These are phyloP conservation scores for Vitis rotundifolia DNA, from an alignment of 164 flowering plant genomes.

Conservation along the genomic window DNA sequence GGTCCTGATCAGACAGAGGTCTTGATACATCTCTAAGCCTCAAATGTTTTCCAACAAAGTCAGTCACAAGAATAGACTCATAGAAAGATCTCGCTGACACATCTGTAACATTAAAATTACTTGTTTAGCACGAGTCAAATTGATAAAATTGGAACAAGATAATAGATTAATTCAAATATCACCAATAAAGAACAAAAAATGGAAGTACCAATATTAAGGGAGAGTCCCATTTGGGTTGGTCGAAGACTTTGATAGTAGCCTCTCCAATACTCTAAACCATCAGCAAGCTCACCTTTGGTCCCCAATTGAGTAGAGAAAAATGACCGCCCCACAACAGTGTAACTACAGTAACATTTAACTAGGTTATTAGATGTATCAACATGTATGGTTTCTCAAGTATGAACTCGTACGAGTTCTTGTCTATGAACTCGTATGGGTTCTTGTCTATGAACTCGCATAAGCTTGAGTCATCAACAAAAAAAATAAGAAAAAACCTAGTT, in stretches of 20 bases:
- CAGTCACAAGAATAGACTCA: constrained; percentile 54
- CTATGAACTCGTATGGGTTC: neutral
- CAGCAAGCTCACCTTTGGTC: constrained; percentile 30
- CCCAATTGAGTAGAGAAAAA: constrained; percentile 47
- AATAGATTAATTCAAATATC: neutral
- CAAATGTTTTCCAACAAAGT: constrained; percentile 38
- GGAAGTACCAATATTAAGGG: constrained; percentile 68
- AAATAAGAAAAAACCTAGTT: neutral
- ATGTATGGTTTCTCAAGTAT: neutral
- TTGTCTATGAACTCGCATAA: neutral
- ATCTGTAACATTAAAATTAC: constrained; percentile 41
- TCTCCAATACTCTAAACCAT: constrained; percentile 74
- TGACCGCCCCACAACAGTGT: constrained; percentile 64
- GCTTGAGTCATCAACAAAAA: neutral
- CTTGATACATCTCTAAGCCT: constrained; percentile 27
- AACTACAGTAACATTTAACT: constrained; percentile 18
- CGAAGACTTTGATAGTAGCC: constrained; percentile 78
- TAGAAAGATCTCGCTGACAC: constrained; percentile 70
- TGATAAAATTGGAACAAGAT: neutral
- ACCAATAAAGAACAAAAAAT: neutral
- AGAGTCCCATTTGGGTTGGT: constrained; percentile 84
- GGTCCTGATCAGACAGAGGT: constrained; percentile 56
- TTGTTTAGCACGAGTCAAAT: neutral
- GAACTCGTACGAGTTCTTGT: neutral
- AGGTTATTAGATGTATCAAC: neutral